These are phyloP conservation scores for Ustilaginoidea virens DNA, from an alignment of 2,329 filamentous ascomycete genomes.

Conservation along the genomic window DNA sequence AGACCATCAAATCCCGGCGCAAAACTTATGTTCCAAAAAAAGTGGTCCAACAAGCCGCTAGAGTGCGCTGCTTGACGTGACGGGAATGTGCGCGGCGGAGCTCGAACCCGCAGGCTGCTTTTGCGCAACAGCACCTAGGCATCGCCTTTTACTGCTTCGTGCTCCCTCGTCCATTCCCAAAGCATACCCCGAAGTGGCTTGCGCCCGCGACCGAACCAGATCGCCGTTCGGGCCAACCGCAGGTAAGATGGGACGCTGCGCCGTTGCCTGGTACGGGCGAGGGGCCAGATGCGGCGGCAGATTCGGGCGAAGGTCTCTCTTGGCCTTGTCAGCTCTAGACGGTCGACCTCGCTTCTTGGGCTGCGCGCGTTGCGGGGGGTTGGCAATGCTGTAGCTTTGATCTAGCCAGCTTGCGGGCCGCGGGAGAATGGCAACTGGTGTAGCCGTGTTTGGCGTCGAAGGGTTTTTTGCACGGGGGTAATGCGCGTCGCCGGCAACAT, in stretches of 20 bases:
- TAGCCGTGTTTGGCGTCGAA: conserved; percentile 2
- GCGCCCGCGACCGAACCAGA: neutral
- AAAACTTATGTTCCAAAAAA: neutral
- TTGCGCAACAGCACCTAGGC: neutral
- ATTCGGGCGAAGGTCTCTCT: conserved; percentile 13
- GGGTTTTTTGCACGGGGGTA: conserved; percentile 1
- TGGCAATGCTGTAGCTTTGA: neutral
- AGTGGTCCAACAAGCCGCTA: conserved; percentile 2
- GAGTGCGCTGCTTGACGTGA: conserved; percentile 3
- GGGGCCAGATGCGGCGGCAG: conserved; percentile 19
- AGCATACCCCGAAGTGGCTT: neutral
- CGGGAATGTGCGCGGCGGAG: neutral
- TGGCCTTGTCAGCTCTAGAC: conserved; percentile 26
- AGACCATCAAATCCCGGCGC: too few species aligned
- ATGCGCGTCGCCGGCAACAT: neutral
- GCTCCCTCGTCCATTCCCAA: neutral
- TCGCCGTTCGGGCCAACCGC: conserved; percentile 2
- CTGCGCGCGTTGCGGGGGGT: neutral
- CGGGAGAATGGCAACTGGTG: conserved; percentile 9
- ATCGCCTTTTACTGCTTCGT: conserved; percentile 4
- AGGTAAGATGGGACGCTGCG: conserved; percentile 6
- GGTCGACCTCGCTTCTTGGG: conserved; percentile 31
- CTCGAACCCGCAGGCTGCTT: neutral
- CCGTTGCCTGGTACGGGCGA: conserved; percentile 9
- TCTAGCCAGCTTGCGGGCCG: conserved; percentile 8